phyloP scores from a whole-genome alignment of 2,329 filamentous ascomycete species.

The Aspergillus vadensis region DNA sequence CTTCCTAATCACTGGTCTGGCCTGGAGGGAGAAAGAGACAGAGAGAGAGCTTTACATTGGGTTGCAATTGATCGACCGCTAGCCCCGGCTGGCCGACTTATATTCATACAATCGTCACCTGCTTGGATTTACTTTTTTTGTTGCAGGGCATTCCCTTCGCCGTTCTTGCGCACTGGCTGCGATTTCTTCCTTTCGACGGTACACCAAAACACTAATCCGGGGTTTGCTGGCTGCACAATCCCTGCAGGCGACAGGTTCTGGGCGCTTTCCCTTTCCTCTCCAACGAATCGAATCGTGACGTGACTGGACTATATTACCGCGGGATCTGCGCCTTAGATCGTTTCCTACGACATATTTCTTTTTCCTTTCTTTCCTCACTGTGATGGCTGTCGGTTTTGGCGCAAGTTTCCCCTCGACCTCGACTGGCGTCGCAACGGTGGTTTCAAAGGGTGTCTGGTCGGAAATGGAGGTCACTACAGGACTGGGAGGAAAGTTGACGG shows the following conservation, averaged over 20 bases:
- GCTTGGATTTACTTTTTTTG: neutral
- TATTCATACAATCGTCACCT: neutral
- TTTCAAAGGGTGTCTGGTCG: constrained; percentile 18
- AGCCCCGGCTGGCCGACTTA: neutral
- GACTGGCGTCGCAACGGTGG: constrained; percentile 6
- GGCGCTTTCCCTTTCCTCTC: neutral
- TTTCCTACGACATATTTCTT: neutral
- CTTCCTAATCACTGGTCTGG: constrained; percentile 9
- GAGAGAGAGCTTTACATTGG: constrained; percentile 11
- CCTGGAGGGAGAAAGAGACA: constrained; percentile 10
- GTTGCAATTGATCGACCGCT: constrained; percentile 12
- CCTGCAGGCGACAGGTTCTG: constrained; percentile 1
- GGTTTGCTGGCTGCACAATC: neutral
- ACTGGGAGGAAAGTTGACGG: constrained; percentile 19
- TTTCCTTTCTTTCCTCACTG: neutral
- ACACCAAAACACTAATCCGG: neutral
- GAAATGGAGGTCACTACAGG: constrained; percentile 34
- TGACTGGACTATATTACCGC: neutral
- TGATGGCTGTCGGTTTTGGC: constrained; percentile 19
- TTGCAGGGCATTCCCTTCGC: neutral
- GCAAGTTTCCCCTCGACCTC: constrained; percentile 7
- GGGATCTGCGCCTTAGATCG: neutral
- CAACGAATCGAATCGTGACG: constrained; percentile 1
- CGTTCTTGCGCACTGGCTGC: constrained; percentile 14
- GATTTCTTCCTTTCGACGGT: neutral